Base-by-base conservation (phyloP, 306 rosid species). In the Rosa multiflora region DNA sequence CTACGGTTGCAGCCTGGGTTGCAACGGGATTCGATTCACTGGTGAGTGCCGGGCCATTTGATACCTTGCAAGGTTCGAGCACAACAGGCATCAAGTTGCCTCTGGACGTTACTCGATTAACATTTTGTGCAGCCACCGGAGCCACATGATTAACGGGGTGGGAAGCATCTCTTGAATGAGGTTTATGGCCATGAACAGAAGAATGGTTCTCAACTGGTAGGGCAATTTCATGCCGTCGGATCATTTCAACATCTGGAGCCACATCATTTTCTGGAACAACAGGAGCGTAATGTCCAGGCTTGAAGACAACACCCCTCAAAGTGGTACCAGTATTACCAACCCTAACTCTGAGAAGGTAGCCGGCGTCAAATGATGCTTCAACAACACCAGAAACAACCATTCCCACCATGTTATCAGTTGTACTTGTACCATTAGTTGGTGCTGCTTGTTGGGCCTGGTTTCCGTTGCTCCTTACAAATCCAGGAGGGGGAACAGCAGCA, bases 351-450 rank as follows among this genome's bases (percentile, higher is more conserved):
- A 95, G 90, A 80, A 95, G 81, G 89, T 88, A 95, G 82, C 99
- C 99, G 26, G 95, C 99, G 46, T 95, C 98, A 82, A 95, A 95
- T 76, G 85, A 89, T 37, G 92, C 99, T 83, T 95, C 99, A 71
- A 95, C 72, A 52, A 95, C 93, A 78, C 99, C 97, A 56, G 91
- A 86, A 55, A 95, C 97, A 18, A 49, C 81, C 78, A 87, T 89
- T 55, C 99, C 98, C 70, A 92, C 85, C 89, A 86, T 76, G 37
- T 73, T 83, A 82, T 88, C 84, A 63, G 81, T 76, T 76, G 82
- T 48, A 71, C 70, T 74, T 74, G 82, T 59, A 68, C 70, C 75
- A 74, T 72, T 83, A 77, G 75, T 81, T 48, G 87, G 79, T 67
- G 83, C 86, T 46, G 81, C 85, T 80, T 82, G 97, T 82, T 75